These are phyloP conservation scores for Ramularia endophylla DNA, from an alignment of 2,329 filamentous ascomycete genomes.

Conservation along the genomic window DNA sequence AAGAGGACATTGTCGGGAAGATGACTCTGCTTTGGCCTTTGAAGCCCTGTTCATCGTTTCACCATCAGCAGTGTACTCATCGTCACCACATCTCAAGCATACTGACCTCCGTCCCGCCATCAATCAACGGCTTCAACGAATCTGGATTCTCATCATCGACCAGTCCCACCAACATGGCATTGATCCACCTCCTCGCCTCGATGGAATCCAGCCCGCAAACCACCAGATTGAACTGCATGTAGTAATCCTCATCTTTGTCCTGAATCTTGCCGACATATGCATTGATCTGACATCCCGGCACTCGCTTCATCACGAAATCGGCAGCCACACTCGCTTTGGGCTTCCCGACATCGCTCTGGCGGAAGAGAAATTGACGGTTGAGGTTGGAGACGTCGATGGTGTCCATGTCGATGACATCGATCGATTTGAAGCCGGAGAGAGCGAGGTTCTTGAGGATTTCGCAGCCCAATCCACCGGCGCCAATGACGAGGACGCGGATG, in stretches of 20 bases:
- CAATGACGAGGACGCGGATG: slow-evolving; percentile 61
- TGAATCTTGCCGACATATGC: slow-evolving; percentile 93
- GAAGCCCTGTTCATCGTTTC: slow-evolving; percentile 62
- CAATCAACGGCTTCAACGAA: slow-evolving; percentile 85
- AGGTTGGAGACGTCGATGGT: slow-evolving; percentile 98
- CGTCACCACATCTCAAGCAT: too few relatives aligned
- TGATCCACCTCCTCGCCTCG: slow-evolving; percentile 98
- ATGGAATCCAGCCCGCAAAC: slow-evolving; percentile 96
- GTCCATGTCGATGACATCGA: slow-evolving; percentile 99
- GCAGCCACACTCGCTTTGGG: slow-evolving; percentile 92
- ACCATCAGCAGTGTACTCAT: too few relatives aligned
- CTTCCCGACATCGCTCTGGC: slow-evolving; percentile 83
- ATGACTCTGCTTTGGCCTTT: slow-evolving; percentile 95
- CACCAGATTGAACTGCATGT: slow-evolving; percentile 92
- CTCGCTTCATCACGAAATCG: slow-evolving; percentile 80
- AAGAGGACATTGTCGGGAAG: slow-evolving; percentile 85
- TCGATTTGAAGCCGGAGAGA: slow-evolving; percentile 90
- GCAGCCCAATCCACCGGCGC: slow-evolving; percentile 88
- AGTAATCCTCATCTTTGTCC: slow-evolving; percentile 93
- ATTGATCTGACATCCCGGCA: slow-evolving; percentile 87
- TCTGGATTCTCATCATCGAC: slow-evolving; percentile 79
- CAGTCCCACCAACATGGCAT: slow-evolving; percentile 84
- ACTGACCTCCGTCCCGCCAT: slow-evolving; percentile 76
- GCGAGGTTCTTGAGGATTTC: slow-evolving; percentile 96
- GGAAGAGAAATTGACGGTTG: slow-evolving; percentile 96